Conservation (phyloP, 768 basidiomycete species). For the Pleurotus sapidus region DNA sequence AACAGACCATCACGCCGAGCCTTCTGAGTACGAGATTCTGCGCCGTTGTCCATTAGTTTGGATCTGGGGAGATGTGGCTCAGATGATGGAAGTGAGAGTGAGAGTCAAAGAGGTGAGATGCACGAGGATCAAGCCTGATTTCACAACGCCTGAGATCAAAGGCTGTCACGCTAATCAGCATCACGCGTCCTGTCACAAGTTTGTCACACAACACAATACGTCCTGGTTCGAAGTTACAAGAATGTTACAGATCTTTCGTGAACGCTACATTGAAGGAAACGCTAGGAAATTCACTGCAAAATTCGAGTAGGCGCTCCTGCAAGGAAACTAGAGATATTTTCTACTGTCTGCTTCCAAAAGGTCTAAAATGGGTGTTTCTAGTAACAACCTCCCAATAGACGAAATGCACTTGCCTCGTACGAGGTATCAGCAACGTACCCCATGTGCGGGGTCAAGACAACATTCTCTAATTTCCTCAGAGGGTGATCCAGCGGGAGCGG, state of each 20-base stretch:
- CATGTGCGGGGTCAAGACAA: conserved; percentile 60
- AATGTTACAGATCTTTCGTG: not conserved
- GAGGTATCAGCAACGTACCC: conserved; percentile 53
- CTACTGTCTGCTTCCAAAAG: conserved; percentile 53
- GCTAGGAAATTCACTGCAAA: not conserved
- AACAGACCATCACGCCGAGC: conserved; percentile 68
- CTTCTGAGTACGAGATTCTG: conserved; percentile 70
- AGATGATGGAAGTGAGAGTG: conserved; percentile 22
- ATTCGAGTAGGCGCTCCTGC: conserved; percentile 32
- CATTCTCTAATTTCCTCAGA: conserved; percentile 46
- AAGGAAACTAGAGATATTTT: conserved; percentile 55
- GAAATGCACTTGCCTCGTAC: conserved; percentile 38
- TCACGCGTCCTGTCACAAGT: not conserved
- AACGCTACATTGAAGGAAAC: not conserved
- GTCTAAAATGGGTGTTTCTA: conserved; percentile 24
- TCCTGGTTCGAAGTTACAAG: not conserved
- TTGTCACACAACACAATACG: not conserved
- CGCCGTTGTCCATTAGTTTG: conserved; percentile 35
- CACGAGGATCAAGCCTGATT: conserved; percentile 8
- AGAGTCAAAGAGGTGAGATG: conserved; percentile 12
- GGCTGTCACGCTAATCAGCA: conserved; percentile 4
- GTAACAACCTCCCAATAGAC: not conserved
- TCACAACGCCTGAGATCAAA: not conserved
- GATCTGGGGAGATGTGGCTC: conserved; percentile 20
- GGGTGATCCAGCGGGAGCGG: conserved; percentile 61